Evolutionary conservation across 192 early-diverging fungal species (phyloP), one percentile per base, ranked within the genome.

Genomic region (Coemansia sp.): DNA sequence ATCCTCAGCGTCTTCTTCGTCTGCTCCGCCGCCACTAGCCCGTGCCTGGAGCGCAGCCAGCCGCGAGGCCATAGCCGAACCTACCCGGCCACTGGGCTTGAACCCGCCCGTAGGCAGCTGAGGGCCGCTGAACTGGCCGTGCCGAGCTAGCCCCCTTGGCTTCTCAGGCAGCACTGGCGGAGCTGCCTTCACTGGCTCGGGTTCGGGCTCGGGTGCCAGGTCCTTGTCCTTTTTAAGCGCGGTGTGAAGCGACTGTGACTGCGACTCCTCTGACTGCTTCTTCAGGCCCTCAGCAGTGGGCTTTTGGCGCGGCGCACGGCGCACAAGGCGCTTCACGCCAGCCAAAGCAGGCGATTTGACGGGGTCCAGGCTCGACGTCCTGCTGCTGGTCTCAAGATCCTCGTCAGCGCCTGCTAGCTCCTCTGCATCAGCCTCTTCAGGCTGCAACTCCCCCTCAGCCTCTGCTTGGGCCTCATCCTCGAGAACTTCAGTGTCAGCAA

Each of bases 31-130:
- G 20, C 73, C 69, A 23, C 60, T 65, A 9, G 74, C 67, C 2
- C 67, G 74, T 6, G 73, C 73, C 65, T 82, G 79, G 51, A 82
- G 50, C 7, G 79, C 79, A 23, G 79, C 79, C 67, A 82, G 58
- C 11, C 79, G 70, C 63, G 70, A 72, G 0, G 79, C 79, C 79
- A 82, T 82, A 13, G 73, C 79, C 1, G 79, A 82, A 0, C 70
- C 79, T 4, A 82, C 60, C 9, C 74, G 69, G 4, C 73, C 71
- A 36, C 60, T 76, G 50, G 79, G 63, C 74, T 72, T 76, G 67
- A 82, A 82, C 13, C 79, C 79, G 38, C 79, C 74, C 0, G 67
- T 58, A 0, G 79, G 79, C 31, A 82, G 65, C 37, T 73, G 79
- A 2, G 71, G 69, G 0, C 79, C 79, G 57, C 67, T 39, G 28